phyloP scores from a whole-genome alignment of 495 filamentous ascomycete species.

The Podospora bellae-mahoneyi region DNA sequence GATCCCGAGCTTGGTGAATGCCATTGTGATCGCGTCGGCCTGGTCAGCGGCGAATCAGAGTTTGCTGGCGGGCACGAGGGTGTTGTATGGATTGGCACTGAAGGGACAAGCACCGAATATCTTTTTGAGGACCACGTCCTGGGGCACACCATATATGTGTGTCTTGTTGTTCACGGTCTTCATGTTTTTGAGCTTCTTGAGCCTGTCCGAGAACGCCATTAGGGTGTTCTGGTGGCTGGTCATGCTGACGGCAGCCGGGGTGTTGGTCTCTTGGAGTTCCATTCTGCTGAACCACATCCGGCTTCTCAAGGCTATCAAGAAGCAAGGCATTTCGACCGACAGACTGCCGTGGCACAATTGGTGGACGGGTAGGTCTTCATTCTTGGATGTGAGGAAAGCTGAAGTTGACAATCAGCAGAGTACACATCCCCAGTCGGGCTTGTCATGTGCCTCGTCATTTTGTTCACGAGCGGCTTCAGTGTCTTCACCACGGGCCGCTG shows the following conservation, averaged over 20 bases:
- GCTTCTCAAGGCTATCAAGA: constrained; percentile 40
- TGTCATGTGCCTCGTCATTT: constrained; percentile 45
- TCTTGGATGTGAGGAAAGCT: not conserved
- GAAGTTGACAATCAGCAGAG: constrained; percentile 19
- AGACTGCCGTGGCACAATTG: constrained; percentile 47
- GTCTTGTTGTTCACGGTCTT: constrained; percentile 51
- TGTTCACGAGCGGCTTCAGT: constrained; percentile 47
- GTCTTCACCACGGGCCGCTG: constrained; percentile 50
- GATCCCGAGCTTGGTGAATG: constrained; percentile 63
- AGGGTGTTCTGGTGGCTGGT: constrained; percentile 63
- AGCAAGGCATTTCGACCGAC: constrained; percentile 37
- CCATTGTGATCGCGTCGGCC: constrained; percentile 67
- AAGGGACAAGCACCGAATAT: constrained; percentile 57
- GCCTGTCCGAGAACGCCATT: constrained; percentile 51
- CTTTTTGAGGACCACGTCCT: constrained; percentile 55
- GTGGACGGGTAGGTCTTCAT: constrained; percentile 36
- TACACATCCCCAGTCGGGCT: constrained; percentile 39
- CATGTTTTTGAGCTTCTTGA: constrained; percentile 59
- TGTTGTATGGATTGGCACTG: constrained; percentile 59
- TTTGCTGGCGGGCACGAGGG: constrained; percentile 58
- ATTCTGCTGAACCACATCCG: constrained; percentile 49
- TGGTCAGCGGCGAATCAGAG: constrained; percentile 66
- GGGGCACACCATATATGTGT: constrained; percentile 60
- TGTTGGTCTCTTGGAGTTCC: constrained; percentile 53
- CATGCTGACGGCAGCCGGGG: constrained; percentile 52